Evolutionary conservation across 495 filamentous ascomycete genomes (phyloP).

Genomic region (Glutinoglossum americanum): DNA sequence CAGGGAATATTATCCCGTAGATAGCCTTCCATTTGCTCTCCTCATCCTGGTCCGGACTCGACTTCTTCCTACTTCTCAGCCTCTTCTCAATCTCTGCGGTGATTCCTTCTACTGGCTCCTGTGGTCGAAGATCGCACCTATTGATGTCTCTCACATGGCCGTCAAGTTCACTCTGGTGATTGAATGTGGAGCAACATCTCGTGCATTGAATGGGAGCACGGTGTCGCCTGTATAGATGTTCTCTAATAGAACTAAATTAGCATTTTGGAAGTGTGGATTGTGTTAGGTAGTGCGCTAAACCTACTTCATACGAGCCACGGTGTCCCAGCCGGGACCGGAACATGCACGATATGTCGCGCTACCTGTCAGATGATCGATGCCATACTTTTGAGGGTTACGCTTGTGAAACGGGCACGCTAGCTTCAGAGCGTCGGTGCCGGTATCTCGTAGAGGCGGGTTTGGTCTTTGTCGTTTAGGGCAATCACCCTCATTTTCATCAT

Average conservation of each 20-base stretch:
- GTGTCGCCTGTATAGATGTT: neutral
- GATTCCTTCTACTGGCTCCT: neutral
- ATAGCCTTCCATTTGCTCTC: neutral
- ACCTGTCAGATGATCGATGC: too few relatives aligned
- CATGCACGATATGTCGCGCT: neutral
- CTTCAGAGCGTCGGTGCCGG: neutral
- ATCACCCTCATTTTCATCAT: neutral
- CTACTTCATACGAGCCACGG: neutral
- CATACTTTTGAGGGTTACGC: neutral
- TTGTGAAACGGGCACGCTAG: neutral
- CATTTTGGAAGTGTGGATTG: neutral
- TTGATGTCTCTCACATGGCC: neutral
- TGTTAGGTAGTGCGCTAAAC: too few relatives aligned
- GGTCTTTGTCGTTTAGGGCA: neutral
- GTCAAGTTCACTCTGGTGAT: neutral
- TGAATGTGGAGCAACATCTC: neutral
- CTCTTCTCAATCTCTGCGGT: neutral
- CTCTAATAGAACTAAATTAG: neutral
- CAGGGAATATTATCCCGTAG: neutral
- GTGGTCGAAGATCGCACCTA: neutral
- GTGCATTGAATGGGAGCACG: neutral
- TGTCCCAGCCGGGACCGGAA: neutral
- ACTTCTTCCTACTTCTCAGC: neutral
- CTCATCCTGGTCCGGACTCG: neutral
- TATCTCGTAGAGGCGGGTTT: neutral